Conservation (phyloP, 371 early-diverging fungal species). For the Caulochytrium protostelioides region DNA sequence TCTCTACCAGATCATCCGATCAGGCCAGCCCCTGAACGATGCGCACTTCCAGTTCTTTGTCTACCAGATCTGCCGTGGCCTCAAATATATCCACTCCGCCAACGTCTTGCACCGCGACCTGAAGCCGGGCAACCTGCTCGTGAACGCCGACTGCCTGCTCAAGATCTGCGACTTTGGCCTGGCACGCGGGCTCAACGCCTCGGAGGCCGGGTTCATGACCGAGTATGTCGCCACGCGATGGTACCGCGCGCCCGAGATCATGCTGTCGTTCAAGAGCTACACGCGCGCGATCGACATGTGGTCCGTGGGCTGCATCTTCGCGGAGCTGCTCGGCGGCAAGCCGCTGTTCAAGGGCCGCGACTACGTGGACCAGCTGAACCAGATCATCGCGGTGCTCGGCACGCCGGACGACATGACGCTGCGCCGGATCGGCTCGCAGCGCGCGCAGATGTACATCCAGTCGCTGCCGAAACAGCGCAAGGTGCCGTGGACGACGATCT, state of each 20-base stretch:
- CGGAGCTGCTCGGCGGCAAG: slow-evolving; percentile 78
- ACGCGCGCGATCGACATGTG: slow-evolving; percentile 95
- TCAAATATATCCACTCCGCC: slow-evolving; percentile 86
- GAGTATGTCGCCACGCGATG: slow-evolving; percentile 95
- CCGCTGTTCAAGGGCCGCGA: slow-evolving; percentile 76
- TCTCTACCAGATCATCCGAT: slow-evolving; percentile 78
- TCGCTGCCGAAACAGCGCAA: slow-evolving; percentile 57
- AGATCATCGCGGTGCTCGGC: slow-evolving; percentile 75
- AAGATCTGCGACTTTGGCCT: slow-evolving; percentile 89
- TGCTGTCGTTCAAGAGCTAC: slow-evolving; percentile 81
- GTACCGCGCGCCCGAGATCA: slow-evolving; percentile 97
- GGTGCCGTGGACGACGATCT: slow-evolving; percentile 55
- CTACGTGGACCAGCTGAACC: slow-evolving; percentile 86
- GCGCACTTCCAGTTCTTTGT: slow-evolving; percentile 86
- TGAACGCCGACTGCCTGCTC: slow-evolving; percentile 61
- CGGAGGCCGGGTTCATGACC: slow-evolving; percentile 75
- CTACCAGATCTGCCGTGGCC: slow-evolving; percentile 74
- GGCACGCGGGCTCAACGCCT: slow-evolving; percentile 67
- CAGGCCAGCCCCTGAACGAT: slow-evolving; percentile 73
- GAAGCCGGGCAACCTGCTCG: slow-evolving; percentile 72
- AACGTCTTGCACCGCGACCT: slow-evolving; percentile 83
- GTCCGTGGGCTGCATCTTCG: slow-evolving; percentile 95
- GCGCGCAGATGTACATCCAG: slow-evolving; percentile 70
- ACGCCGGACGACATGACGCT: slow-evolving; percentile 78
- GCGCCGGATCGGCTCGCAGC: slow-evolving; percentile 38